Conservation (phyloP, 495 filamentous ascomycete genomes). For the Astrothelium macrocarpum region DNA sequence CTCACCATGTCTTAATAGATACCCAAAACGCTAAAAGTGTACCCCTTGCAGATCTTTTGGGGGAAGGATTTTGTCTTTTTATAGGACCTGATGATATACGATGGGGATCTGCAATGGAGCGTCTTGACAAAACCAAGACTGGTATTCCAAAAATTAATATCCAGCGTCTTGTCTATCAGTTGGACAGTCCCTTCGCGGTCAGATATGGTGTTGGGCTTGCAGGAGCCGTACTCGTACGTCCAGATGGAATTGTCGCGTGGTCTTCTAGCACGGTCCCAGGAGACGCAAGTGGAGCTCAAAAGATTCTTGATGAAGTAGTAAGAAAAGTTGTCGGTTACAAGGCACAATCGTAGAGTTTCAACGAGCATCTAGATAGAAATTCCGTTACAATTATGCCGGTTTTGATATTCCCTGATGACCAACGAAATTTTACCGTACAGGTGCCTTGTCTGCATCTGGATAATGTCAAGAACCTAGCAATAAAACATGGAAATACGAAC, state of each 20-base stretch:
- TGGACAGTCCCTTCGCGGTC: neutral
- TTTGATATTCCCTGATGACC: too few species aligned
- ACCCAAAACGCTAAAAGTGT: neutral
- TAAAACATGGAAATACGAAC: too few species aligned
- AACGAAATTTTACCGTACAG: too few species aligned
- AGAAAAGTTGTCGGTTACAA: neutral
- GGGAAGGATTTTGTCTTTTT: conserved; percentile 8
- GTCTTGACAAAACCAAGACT: neutral
- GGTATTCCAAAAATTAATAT: neutral
- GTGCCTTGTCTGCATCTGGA: too few species aligned
- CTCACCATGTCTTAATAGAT: conserved; percentile 6
- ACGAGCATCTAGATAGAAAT: too few species aligned
- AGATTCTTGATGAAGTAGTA: neutral
- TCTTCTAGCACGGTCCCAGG: neutral
- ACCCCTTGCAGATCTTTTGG: conserved; percentile 4
- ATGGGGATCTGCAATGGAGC: neutral
- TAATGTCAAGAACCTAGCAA: too few species aligned
- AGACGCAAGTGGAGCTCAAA: neutral
- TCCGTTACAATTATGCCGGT: too few species aligned
- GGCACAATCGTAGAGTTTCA: neutral
- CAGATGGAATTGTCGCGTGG: conserved; percentile 10
- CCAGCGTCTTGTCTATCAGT: neutral
- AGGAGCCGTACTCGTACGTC: conserved; percentile 7
- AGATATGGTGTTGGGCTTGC: conserved; percentile 5
- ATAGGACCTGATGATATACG: neutral